Conservation (phyloP, 306 rosid genomes). For the Castanea mollissima region DNA sequence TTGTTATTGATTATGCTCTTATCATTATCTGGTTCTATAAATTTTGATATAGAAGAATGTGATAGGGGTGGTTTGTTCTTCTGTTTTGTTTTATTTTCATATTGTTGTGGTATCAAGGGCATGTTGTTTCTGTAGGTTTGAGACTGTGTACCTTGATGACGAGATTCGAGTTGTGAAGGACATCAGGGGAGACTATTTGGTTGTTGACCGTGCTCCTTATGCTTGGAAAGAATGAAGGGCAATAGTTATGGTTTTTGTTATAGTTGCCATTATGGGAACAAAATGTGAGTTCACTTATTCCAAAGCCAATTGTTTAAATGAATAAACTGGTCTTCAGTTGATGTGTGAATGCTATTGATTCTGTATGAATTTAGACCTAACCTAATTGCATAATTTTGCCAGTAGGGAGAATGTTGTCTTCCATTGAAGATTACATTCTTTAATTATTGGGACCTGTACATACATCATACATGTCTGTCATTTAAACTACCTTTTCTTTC, state of each 20-base stretch:
- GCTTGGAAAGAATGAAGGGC: conserved; percentile 65
- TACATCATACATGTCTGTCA: background rate
- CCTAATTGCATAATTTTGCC: background rate
- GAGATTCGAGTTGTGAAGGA: conserved; percentile 81
- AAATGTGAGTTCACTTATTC: conserved; percentile 11
- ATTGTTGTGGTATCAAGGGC: conserved; percentile 2
- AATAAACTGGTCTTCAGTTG: background rate
- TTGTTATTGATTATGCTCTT: background rate
- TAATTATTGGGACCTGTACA: background rate
- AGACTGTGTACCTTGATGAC: conserved; percentile 65
- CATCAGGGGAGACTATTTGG: conserved; percentile 80
- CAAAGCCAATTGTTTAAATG: background rate
- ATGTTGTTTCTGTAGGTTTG: conserved; percentile 60
- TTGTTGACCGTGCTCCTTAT: conserved; percentile 75
- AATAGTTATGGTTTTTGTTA: background rate
- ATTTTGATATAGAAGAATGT: background rate
- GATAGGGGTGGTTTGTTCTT: background rate
- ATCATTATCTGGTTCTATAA: background rate
- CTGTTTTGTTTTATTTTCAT: conserved; percentile 9
- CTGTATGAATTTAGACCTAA: background rate
- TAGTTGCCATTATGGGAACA: background rate
- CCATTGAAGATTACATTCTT: background rate
- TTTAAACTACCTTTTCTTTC: background rate
- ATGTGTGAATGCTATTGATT: background rate
- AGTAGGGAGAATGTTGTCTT: background rate